phyloP scores from a whole-genome alignment of 2,329 filamentous ascomycete genomes.

The Colletotrichum melonis region DNA sequence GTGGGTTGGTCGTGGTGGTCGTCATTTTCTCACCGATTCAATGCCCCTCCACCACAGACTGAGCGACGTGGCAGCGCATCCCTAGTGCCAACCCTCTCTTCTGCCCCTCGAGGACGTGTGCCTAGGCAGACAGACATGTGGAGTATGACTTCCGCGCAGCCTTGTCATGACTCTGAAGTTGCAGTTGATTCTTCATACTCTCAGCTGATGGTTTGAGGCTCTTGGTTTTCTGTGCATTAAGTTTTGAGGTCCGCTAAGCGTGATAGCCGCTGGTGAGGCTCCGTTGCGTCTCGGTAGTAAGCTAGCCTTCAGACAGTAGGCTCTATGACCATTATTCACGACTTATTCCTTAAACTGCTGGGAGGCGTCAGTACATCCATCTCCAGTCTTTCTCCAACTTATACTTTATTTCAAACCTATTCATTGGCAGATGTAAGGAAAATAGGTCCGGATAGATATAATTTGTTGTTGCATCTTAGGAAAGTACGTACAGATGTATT shows the following conservation, averaged over 20 bases:
- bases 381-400: too few species aligned
- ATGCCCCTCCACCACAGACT: constrained; percentile 13
- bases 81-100: constrained; percentile 18
- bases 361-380: too few species aligned
- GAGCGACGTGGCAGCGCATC: constrained; percentile 34
- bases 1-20: background rate
- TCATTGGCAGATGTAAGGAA: too few species aligned
- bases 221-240: background rate
- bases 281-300: too few species aligned
- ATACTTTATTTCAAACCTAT: too few species aligned
- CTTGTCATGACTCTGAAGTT: background rate
- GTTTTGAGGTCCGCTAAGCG: background rate
- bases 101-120: background rate
- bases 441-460: too few species aligned
- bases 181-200: background rate
- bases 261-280: background rate
- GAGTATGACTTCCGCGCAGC: background rate
- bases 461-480: too few species aligned
- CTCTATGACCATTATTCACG: background rate
- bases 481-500: too few species aligned
- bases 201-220: background rate
- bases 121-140: background rate
- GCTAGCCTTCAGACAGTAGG: background rate
- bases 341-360: background rate
- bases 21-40: background rate